A percentile compares a stretch with the other conserved stretches of the same genome.
Conservation (phyloP, 305 asterid genomes). For the Solanum chacoense region DNA sequence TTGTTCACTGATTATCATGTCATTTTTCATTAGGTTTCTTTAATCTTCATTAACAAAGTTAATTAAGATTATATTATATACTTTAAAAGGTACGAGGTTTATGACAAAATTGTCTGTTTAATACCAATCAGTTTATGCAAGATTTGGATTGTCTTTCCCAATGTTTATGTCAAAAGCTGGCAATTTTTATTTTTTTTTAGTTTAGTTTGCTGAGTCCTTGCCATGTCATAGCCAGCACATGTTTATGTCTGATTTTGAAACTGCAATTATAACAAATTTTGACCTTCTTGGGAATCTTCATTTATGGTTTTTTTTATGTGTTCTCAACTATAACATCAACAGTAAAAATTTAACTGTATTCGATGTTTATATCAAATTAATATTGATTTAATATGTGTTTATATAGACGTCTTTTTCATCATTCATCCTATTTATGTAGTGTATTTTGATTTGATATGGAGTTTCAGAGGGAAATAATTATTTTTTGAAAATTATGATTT, state of each 20-base stretch:
- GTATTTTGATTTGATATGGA: not conserved
- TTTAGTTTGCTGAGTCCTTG: not conserved
- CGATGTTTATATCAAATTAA: not conserved
- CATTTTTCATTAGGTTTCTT: not conserved
- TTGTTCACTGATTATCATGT: conserved; percentile 10
- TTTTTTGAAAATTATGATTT: not conserved
- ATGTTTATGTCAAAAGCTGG: not conserved
- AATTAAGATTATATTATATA: not conserved
- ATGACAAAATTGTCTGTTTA: not conserved
- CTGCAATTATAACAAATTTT: not conserved
- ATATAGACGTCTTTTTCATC: not conserved
- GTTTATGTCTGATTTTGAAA: not conserved
- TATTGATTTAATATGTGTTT: not conserved
- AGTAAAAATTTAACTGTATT: rapidly evolving
- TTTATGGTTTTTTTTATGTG: not conserved
- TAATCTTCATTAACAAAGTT: not conserved
- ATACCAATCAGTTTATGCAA: not conserved
- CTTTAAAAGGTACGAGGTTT: conserved; percentile 20
- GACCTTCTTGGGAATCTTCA: not conserved
- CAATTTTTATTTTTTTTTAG: not conserved
- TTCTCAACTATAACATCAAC: not conserved
- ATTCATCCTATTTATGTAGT: not conserved
- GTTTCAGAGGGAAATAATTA: not conserved
- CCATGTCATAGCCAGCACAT: conserved; percentile 1
- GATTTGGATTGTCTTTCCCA: conserved; percentile 1